Evolutionary conservation across 2,329 filamentous ascomycete genomes (phyloP).

Genomic region (Aurifilum marmelostoma): DNA sequence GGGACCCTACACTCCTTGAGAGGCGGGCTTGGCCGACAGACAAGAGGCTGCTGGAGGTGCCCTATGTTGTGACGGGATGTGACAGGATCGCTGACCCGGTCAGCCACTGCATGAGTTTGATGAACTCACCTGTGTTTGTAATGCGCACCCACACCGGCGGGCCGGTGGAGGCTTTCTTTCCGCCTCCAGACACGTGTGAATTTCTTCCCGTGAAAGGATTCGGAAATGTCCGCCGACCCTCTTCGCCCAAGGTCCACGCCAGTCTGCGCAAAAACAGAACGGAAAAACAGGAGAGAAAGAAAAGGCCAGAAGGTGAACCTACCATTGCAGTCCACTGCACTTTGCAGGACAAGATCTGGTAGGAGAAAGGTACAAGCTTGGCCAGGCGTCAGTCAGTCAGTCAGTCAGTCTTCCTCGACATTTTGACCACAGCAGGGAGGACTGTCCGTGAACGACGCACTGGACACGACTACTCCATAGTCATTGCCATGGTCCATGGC

Average conservation of each 20-base stretch:
- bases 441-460: neutral
- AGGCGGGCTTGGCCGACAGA: neutral
- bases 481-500: neutral
- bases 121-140: constrained; percentile 3
- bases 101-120: constrained; percentile 11
- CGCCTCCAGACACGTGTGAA: neutral
- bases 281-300: neutral
- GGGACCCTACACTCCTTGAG: no score
- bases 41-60: neutral
- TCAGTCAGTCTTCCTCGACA: neutral
- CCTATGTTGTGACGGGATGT: neutral
- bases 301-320: neutral
- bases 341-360: neutral
- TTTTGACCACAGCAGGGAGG: neutral
- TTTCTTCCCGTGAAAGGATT: constrained; percentile 3
- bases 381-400: neutral
- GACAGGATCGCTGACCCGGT: neutral
- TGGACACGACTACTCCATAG: neutral
- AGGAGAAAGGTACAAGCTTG: neutral
- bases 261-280: neutral
- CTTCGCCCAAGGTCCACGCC: neutral
- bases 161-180: constrained; percentile 1
- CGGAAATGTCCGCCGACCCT: constrained; percentile 12
- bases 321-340: no score
- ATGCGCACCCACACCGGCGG: constrained; percentile 12